These are phyloP conservation scores for Candida tibetensis DNA, from an alignment of 805 yeast species.

Conservation along the genomic window DNA sequence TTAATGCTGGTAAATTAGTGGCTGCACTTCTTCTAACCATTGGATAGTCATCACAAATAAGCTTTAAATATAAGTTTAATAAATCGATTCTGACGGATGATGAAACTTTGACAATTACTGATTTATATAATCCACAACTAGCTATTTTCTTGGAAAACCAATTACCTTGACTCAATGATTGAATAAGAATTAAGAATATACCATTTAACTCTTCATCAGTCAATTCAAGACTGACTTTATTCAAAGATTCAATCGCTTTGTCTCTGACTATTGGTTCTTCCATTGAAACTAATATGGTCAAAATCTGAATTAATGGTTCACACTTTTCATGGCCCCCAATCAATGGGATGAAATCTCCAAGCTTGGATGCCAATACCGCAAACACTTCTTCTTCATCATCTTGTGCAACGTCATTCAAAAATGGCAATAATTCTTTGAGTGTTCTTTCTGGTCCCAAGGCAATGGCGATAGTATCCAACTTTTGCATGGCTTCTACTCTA, in stretches of 20 bases:
- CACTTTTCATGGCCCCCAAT: conserved; percentile 73
- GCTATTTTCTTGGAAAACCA: conserved; percentile 96
- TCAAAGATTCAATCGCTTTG: conserved; percentile 84
- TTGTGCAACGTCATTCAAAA: conserved; percentile 81
- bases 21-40: conserved; percentile 98
- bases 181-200: conserved; percentile 72
- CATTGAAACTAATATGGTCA: conserved; percentile 82
- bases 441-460: conserved; percentile 95
- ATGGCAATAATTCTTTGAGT: conserved; percentile 83
- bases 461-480: conserved; percentile 88
- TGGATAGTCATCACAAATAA: conserved; percentile 90
- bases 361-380: conserved; percentile 86
- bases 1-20: conserved; percentile 69
- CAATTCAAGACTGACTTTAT: conserved; percentile 63
- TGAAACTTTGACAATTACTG: conserved; percentile 60
- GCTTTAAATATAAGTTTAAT: conserved; percentile 61
- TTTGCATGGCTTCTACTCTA: conserved; percentile 91
- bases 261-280: conserved; percentile 97
- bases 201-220: conserved; percentile 60
- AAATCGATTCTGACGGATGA: conserved; percentile 56
- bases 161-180: conserved; percentile 76
- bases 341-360: conserved; percentile 82
- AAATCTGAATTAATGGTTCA: conserved; percentile 55
- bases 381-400: conserved; percentile 99
- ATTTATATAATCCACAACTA: conserved; percentile 81